Conservation (phyloP, 2,329 filamentous ascomycete species). For the Hypoxylon sp. region DNA sequence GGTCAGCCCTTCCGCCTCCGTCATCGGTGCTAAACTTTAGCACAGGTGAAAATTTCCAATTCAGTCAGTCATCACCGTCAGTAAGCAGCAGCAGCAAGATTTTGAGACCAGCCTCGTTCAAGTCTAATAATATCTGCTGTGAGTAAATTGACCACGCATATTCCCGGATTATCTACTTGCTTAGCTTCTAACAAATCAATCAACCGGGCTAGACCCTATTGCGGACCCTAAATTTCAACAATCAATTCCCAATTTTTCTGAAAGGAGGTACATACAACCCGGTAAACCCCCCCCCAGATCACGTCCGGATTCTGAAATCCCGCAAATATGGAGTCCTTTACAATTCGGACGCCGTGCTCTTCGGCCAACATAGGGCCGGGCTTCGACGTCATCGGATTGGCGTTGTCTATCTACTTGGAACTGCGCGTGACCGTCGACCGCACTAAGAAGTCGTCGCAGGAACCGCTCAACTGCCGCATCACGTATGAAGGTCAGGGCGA, state of each 20-base stretch:
- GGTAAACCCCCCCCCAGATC: neutral
- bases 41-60: constrained; percentile 43
- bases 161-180: constrained; percentile 10
- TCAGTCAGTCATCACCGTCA: constrained; percentile 27
- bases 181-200: neutral
- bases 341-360: constrained; percentile 89
- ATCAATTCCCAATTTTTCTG: neutral
- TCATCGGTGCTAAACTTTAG: constrained; percentile 41
- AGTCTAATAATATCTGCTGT: constrained; percentile 11
- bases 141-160: constrained; percentile 6
- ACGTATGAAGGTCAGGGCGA: constrained; percentile 90
- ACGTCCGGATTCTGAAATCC: constrained; percentile 8
- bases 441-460: constrained; percentile 65
- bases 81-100: constrained; percentile 20
- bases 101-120: constrained; percentile 22
- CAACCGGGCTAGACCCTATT: neutral
- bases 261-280: constrained; percentile 3
- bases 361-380: constrained; percentile 98
- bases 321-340: constrained; percentile 70
- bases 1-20: constrained; percentile 23
- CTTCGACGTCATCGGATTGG: constrained; percentile 97
- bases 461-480: constrained; percentile 86
- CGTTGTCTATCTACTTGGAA: constrained; percentile 94
- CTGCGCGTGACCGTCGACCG: constrained; percentile 83
- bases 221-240: neutral